Percentiles rank a stretch among this genome's conserved stretches.
Evolutionary conservation across 495 filamentous ascomycete genomes (phyloP).

Genomic region (Penicillium egyptiacum): DNA sequence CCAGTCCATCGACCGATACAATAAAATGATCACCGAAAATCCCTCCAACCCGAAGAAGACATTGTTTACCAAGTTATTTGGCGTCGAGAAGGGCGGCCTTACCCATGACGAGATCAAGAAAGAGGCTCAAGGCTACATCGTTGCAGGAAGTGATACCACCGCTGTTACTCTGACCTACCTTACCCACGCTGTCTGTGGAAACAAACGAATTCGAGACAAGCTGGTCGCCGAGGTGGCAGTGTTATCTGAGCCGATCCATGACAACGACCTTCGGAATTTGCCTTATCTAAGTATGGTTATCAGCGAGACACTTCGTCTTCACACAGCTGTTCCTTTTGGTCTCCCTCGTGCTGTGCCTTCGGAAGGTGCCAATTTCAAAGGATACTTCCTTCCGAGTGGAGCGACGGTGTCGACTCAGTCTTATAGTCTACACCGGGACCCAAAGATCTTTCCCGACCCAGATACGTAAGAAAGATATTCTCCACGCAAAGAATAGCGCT

Average conservation of each 20-base stretch:
- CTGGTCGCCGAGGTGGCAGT: constrained; percentile 42
- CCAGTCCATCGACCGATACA: constrained; percentile 43
- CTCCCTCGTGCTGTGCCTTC: constrained; percentile 40
- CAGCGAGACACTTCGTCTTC: constrained; percentile 54
- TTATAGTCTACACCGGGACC: constrained; percentile 46
- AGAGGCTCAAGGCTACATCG: constrained; percentile 47
- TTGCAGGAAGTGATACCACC: constrained; percentile 56
- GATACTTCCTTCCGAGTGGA: constrained; percentile 32
- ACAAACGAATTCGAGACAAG: constrained; percentile 32
- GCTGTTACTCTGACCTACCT: constrained; percentile 46
- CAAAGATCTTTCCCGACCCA: constrained; percentile 28
- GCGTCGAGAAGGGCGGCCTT: constrained; percentile 37
- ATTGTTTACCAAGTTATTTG: constrained; percentile 49
- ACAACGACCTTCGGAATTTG: constrained; percentile 40
- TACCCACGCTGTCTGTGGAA: constrained; percentile 33
- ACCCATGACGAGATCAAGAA: constrained; percentile 35
- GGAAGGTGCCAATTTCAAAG: constrained; percentile 30
- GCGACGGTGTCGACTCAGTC: constrained; percentile 39
- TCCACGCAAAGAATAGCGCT: background rate
- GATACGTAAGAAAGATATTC: constrained; percentile 17
- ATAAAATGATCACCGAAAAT: constrained; percentile 38
- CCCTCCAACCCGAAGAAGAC: constrained; percentile 39
- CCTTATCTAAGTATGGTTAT: constrained; percentile 43
- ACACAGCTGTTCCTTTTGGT: constrained; percentile 49
- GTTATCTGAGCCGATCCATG: constrained; percentile 34